Percentiles rank a stretch among this genome's conserved stretches.
phyloP scores from a whole-genome alignment of 2,329 filamentous ascomycete species.

The Diplodia corticola region DNA sequence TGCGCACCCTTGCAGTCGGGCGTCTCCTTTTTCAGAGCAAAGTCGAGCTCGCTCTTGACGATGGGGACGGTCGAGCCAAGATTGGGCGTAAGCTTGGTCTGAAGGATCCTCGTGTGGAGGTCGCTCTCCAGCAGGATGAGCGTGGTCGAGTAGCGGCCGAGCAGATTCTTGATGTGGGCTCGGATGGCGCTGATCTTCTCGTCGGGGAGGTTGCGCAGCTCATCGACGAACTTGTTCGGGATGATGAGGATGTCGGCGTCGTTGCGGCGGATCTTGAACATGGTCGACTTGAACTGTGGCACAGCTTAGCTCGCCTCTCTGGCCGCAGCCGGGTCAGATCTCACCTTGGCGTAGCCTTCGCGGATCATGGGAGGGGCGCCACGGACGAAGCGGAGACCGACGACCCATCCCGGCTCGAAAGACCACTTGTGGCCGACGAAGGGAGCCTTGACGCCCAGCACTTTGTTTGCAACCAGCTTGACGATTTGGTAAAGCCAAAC shows the following conservation, averaged over 20 bases:
- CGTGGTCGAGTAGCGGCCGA: background rate
- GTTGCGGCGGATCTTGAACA: conserved; percentile 13
- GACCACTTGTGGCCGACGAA: too few relatives aligned
- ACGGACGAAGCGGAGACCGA: background rate
- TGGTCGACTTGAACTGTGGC: conserved; percentile 15
- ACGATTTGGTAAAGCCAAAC: too few relatives aligned
- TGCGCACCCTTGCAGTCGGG: too few relatives aligned
- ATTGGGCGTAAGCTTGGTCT: too few relatives aligned
- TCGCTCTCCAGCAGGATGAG: background rate
- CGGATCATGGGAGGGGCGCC: background rate
- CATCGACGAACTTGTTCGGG: conserved; percentile 22
- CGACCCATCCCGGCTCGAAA: background rate
- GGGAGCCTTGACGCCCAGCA: too few relatives aligned
- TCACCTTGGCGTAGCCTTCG: background rate
- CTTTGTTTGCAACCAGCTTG: too few relatives aligned
- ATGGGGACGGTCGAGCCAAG: too few relatives aligned
- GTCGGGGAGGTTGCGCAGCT: conserved; percentile 21
- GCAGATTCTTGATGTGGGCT: conserved; percentile 12
- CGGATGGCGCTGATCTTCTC: conserved; percentile 18
- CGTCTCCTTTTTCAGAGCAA: too few relatives aligned
- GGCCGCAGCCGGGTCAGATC: too few relatives aligned
- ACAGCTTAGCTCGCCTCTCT: background rate
- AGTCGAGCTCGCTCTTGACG: too few relatives aligned
- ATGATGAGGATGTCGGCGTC: conserved; percentile 20
- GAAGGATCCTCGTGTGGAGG: too few relatives aligned